Conservation (phyloP, 2,329 filamentous ascomycete species). For the Microdochium trichocladiopsis region DNA sequence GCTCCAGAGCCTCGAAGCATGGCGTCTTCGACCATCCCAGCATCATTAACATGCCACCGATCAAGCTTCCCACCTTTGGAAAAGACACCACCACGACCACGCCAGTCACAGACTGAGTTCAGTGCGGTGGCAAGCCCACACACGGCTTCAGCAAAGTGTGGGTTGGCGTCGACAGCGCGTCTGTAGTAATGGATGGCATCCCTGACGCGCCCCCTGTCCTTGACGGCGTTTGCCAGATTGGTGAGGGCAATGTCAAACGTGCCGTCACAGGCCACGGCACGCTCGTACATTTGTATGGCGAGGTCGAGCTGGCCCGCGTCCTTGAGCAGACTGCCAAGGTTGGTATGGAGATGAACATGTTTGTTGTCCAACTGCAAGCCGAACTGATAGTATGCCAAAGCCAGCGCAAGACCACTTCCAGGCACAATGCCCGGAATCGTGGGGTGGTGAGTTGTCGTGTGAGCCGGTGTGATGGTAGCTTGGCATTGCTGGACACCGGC, state of each 20-base stretch:
- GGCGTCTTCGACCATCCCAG: slow-evolving; percentile 75
- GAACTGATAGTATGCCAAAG: slow-evolving; percentile 92
- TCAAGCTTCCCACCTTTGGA: slow-evolving; percentile 69
- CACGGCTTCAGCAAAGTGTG: slow-evolving; percentile 93
- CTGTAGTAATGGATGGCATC: slow-evolving; percentile 92
- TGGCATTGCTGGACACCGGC: slow-evolving; percentile 76
- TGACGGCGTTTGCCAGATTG: slow-evolving; percentile 94
- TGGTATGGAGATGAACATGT: slow-evolving; percentile 95
- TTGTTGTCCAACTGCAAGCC: slow-evolving; percentile 78
- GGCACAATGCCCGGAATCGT: slow-evolving; percentile 72
- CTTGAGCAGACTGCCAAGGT: slow-evolving; percentile 89
- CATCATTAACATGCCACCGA: slow-evolving; percentile 86
- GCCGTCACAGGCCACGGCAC: slow-evolving; percentile 85
- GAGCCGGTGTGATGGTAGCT: slow-evolving; percentile 18
- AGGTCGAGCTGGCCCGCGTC: slow-evolving; percentile 89
- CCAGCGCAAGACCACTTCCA: slow-evolving; percentile 81
- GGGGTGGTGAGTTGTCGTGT: slow-evolving; percentile 21
- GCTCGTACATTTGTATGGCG: slow-evolving; percentile 95
- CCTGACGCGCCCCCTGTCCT: slow-evolving; percentile 86
- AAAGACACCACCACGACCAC: slow-evolving; percentile 77
- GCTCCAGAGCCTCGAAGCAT: slow-evolving; percentile 51
- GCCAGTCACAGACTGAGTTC: slow-evolving; percentile 96
- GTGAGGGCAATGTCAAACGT: slow-evolving; percentile 95
- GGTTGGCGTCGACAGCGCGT: slow-evolving; percentile 83
- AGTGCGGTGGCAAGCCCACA: slow-evolving; percentile 91